Evolutionary conservation across 2,329 filamentous ascomycete genomes (phyloP), one percentile per base, ranked within the genome.

Genomic region (Xylariaceae sp.): DNA sequence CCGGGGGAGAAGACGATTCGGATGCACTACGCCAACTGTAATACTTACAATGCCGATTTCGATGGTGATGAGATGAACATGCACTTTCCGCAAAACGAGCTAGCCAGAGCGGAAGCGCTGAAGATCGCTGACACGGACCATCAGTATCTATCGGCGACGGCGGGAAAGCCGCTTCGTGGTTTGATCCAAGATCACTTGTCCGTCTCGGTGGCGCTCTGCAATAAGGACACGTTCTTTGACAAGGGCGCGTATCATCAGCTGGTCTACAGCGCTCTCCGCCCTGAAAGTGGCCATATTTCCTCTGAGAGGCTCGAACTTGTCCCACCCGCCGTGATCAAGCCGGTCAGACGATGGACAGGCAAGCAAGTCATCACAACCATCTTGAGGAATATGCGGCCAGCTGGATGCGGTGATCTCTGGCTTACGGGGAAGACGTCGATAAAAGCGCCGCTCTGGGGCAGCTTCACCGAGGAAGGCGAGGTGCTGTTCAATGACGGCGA

Each of bases 1-100:
- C 85, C 87, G 1, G 89, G 88, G 22, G 93, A 98, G 59, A 94
- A 94, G 64, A 96, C 92, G 0, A 89, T 98, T 56, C 88, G 92
- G 46, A 96, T 98, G 90, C 92, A 98, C 66, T 98, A 98, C 63
- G 90, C 92, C 51, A 98, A 98, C 59, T 96, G 92, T 60, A 98
- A 98, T 55, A 95, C 92, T 1, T 98, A 98, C 70, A 98, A 98
- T 51, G 92, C 92, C 19, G 92, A 98, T 70, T 98, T 98, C 55
- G 93, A 98, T 53, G 92, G 92, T 59, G 92, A 98, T 56, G 92
- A 98, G 61, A 98, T 98, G 92, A 98, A 98, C 59, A 93, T 98
- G 89, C 92, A 98, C 62, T 96, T 98, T 53, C 92, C 92, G 2
- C 92, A 98, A 51, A 96, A 94, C 48, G 93, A 96, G 56, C 71